Evolutionary conservation across 2,329 filamentous ascomycete genomes (phyloP).

Genomic region (Eutypa lata): DNA sequence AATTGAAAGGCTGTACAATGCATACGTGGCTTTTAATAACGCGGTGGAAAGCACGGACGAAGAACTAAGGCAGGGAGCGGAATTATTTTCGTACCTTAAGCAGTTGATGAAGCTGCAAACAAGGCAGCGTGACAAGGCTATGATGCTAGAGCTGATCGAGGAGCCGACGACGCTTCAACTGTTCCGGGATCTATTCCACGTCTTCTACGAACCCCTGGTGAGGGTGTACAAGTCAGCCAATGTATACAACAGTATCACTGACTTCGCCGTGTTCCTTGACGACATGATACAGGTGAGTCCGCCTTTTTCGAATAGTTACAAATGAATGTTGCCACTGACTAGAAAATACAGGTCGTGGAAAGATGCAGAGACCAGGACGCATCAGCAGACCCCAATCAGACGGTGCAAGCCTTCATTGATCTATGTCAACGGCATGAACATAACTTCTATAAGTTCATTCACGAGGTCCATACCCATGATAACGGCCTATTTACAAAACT

Average conservation of each 20-base stretch:
- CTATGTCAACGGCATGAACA: slow-evolving; percentile 91
- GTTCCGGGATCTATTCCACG: slow-evolving; percentile 93
- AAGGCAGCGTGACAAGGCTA: slow-evolving; percentile 87
- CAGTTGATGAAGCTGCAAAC: slow-evolving; percentile 90
- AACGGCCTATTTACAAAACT: slow-evolving; percentile 94
- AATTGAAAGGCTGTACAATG: slow-evolving; percentile 83
- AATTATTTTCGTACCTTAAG: slow-evolving; percentile 92
- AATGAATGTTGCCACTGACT: slow-evolving; percentile 13
- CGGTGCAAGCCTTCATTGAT: slow-evolving; percentile 96
- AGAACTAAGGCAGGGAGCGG: slow-evolving; percentile 82
- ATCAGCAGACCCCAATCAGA: slow-evolving; percentile 94
- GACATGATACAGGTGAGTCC: slow-evolving; percentile 75
- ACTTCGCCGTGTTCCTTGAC: slow-evolving; percentile 90
- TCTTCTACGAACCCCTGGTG: slow-evolving; percentile 97
- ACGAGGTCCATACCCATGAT: slow-evolving; percentile 95
- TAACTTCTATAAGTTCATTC: slow-evolving; percentile 98
- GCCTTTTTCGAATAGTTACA: background rate
- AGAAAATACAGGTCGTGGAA: slow-evolving; percentile 52
- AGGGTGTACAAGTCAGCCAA: slow-evolving; percentile 98
- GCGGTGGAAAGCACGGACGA: slow-evolving; percentile 88
- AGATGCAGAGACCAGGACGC: slow-evolving; percentile 72
- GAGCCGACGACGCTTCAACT: slow-evolving; percentile 96
- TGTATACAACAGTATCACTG: slow-evolving; percentile 94
- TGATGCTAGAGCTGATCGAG: slow-evolving; percentile 95
- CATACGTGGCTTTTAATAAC: slow-evolving; percentile 93